Evolutionary conservation across 2,329 filamentous ascomycete genomes (phyloP), one percentile per base, ranked within the genome.

Genomic region (Aspergillus cejpii): DNA sequence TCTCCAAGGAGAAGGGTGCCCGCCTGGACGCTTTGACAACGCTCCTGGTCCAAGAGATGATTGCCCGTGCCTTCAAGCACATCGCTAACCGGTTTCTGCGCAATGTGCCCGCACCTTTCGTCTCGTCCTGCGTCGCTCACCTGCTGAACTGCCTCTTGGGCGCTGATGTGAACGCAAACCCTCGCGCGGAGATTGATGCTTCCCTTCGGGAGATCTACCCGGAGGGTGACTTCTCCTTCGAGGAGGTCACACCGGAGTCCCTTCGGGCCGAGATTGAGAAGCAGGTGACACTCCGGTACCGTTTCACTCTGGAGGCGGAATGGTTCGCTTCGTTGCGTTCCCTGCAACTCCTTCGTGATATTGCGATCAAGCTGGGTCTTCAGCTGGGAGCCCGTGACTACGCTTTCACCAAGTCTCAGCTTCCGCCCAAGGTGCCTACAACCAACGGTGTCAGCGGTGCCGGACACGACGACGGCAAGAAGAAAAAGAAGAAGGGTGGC

Each of bases 21-120:
- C 83, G 87, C 50, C 76, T 97, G 19, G 74, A 83, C 56, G 89
- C 89, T 50, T 75, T 98, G 57, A 82, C 80, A 52, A 79, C 82
- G 45, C 79, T 98, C 28, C 79, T 85, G 49, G 69, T 87, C 33
- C 91, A 95, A 63, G 92, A 98, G 68, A 97, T 97, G 85, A 79
- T 97, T 53, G 79, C 87, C n/a, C 83, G 92, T 72, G 83, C 86
- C 4, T 96, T 97, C 78, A 98, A 98, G 78, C 91, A 98, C 68
- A 75, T 92, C 51, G 79, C 85, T 45, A 83, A 87, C 64, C 78
- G 78, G 56, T 86, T 94, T 65, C 75, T 98, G 50, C 83, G 85
- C 52, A 80, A 85, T 51, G 70, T 96, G 15, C 87, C 92, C 17
- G 77, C 85, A 51, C 81, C 87, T 11, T 83, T 97, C 51, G 82